A percentile compares a stretch with the other conserved stretches of the same genome.
Evolutionary conservation across 108 stramenopile species (phyloP).

Genomic region (Schizochytrium sp.): DNA sequence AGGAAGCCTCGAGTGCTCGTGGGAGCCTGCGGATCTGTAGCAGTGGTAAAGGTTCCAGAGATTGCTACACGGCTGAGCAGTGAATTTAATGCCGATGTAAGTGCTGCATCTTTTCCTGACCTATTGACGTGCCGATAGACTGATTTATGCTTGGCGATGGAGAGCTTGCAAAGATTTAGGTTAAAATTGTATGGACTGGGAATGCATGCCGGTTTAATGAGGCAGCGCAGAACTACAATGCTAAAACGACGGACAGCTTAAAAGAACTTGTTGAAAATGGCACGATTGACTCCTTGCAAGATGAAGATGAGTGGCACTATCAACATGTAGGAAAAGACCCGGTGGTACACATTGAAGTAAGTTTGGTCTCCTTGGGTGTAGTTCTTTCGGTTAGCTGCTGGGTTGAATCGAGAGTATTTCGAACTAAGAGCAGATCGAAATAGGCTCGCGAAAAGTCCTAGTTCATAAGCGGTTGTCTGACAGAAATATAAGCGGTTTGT

Average conservation of each 20-base stretch:
- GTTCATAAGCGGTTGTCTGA: background rate
- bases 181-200: conserved; percentile 48
- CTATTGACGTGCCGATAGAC: background rate
- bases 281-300: background rate
- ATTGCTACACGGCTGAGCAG: conserved; percentile 78
- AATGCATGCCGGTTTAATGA: background rate
- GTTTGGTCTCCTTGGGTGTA: background rate
- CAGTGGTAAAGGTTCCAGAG: conserved; percentile 87
- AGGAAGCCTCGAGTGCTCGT: conserved; percentile 75
- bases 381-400: background rate
- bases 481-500: background rate
- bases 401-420: background rate
- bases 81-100: background rate
- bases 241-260: background rate
- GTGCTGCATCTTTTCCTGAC: background rate
- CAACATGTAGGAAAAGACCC: conserved; percentile 78
- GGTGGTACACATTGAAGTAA: conserved; percentile 87
- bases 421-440: background rate
- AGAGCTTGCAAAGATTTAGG: background rate
- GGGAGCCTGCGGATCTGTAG: conserved; percentile 87
- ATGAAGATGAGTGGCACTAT: conserved; percentile 63
- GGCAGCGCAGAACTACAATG: background rate
- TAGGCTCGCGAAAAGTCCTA: background rate
- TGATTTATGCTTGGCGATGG: background rate
- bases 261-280: background rate